Percentiles rank a stretch among this genome's conserved stretches.
These are phyloP conservation scores for Dalbergia oliveri DNA, from an alignment of 306 rosid species.

Conservation along the genomic window DNA sequence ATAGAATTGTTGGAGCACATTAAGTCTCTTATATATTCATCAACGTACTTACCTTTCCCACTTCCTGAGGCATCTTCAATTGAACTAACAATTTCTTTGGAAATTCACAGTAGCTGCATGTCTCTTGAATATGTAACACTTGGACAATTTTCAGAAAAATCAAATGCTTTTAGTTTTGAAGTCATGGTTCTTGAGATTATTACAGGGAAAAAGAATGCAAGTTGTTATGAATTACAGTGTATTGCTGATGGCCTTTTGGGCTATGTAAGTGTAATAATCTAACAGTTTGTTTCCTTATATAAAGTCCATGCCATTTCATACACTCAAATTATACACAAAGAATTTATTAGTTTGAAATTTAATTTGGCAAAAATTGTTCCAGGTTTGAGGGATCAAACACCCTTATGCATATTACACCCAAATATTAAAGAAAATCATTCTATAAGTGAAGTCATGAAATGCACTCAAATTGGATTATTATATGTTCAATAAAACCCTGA, in stretches of 20 bases:
- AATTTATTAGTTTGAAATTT: too few relatives aligned
- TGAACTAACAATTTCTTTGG: too few relatives aligned
- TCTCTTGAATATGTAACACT: constrained; percentile 54
- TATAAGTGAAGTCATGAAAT: constrained; percentile 58
- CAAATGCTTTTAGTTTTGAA: constrained; percentile 53
- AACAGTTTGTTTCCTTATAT: too few relatives aligned
- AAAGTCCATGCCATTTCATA: too few relatives aligned
- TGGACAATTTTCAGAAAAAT: constrained; percentile 45
- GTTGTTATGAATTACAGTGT: background rate
- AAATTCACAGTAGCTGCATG: constrained; percentile 53
- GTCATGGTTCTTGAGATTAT: constrained; percentile 56
- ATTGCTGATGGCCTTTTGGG: too few relatives aligned
- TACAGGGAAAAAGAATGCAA: constrained; percentile 53
- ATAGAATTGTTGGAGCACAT: constrained; percentile 59
- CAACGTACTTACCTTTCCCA: too few relatives aligned
- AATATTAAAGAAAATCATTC: too few relatives aligned
- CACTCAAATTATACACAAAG: too few relatives aligned
- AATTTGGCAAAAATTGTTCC: background rate
- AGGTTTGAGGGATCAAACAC: constrained; percentile 58
- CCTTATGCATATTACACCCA: constrained; percentile 30
- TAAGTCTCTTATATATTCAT: background rate
- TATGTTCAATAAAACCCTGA: constrained; percentile 46
- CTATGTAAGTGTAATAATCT: too few relatives aligned
- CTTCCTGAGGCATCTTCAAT: too few relatives aligned
- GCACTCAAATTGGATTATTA: constrained; percentile 61